These are phyloP conservation scores for Globisporangium middletonii DNA, from an alignment of 352 stramenopile genomes.

Conservation along the genomic window DNA sequence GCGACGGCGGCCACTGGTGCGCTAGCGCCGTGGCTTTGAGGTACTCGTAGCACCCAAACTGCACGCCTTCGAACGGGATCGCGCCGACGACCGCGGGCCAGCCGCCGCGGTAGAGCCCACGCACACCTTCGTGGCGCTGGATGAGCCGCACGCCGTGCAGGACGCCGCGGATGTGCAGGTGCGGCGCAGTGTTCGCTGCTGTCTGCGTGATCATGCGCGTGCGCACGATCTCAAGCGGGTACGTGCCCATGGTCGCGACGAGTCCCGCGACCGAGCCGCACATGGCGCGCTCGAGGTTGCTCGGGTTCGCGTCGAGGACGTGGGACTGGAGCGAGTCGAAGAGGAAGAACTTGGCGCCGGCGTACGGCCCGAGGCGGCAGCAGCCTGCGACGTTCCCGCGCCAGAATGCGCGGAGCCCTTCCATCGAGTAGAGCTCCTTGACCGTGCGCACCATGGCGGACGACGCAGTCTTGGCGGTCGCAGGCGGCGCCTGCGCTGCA, in stretches of 20 bases:
- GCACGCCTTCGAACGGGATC: slow-evolving; percentile 77
- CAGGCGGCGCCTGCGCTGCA: slow-evolving; percentile 19
- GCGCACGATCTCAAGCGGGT: slow-evolving; percentile 78
- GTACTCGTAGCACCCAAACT: slow-evolving; percentile 84
- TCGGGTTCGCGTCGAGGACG: slow-evolving; percentile 27
- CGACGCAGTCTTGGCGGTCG: slow-evolving; percentile 13
- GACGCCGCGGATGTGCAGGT: slow-evolving; percentile 49
- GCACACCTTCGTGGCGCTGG: slow-evolving; percentile 48
- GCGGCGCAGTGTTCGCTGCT: slow-evolving; percentile 17
- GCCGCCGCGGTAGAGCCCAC: slow-evolving; percentile 66
- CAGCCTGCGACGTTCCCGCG: slow-evolving; percentile 70
- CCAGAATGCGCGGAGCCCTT: slow-evolving; percentile 73
- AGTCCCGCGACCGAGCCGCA: slow-evolving; percentile 17
- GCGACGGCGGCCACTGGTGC: slow-evolving; percentile 49
- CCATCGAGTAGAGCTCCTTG: slow-evolving; percentile 52
- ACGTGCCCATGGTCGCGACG: slow-evolving; percentile 65
- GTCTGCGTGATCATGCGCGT: slow-evolving; percentile 77
- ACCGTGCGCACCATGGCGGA: slow-evolving; percentile 20
- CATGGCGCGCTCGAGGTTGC: too few relatives aligned
- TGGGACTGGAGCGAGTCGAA: slow-evolving; percentile 60
- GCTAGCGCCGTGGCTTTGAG: slow-evolving; percentile 46
- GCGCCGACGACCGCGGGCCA: slow-evolving; percentile 58
- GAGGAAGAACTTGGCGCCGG: slow-evolving; percentile 78
- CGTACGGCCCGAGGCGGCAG: slow-evolving; percentile 71
- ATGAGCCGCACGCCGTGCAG: slow-evolving; percentile 56